These are phyloP conservation scores for Ogataea paradorogensis DNA, from an alignment of 805 yeast species.

Conservation along the genomic window DNA sequence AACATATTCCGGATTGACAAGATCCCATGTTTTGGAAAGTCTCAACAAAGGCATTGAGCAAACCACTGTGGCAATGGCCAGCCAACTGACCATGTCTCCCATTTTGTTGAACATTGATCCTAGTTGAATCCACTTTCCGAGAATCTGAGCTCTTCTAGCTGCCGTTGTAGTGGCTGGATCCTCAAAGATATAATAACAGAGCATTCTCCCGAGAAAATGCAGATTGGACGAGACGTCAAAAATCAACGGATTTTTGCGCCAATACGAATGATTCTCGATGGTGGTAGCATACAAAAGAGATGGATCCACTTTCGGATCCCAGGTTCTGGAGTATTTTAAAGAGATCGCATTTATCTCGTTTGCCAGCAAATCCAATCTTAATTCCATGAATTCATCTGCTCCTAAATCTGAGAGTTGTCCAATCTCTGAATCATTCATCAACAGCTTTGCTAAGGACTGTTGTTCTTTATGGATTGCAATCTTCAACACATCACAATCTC, in stretches of 20 bases:
- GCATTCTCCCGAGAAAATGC: slow-evolving; percentile 74
- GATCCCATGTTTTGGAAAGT: slow-evolving; percentile 69
- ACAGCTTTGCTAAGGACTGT: slow-evolving; percentile 38
- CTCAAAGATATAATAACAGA: slow-evolving; percentile 65
- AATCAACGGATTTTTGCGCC: slow-evolving; percentile 68
- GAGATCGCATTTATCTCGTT: slow-evolving; percentile 65
- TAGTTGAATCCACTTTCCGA: slow-evolving; percentile 81
- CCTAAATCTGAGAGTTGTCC: slow-evolving; percentile 10
- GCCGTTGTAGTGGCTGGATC: slow-evolving; percentile 37
- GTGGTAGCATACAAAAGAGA: slow-evolving; percentile 62
- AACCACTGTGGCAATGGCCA: slow-evolving; percentile 79
- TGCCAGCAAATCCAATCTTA: slow-evolving; percentile 55
- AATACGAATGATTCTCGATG: slow-evolving; percentile 43
- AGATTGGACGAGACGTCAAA: slow-evolving; percentile 64
- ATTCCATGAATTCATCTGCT: slow-evolving; percentile 49
- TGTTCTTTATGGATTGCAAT: slow-evolving; percentile 51
- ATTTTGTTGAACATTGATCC: slow-evolving; percentile 72
- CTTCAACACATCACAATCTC: slow-evolving; percentile 52
- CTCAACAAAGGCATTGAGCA: slow-evolving; percentile 82
- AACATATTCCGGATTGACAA: slow-evolving; percentile 56
- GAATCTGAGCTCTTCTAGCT: slow-evolving; percentile 56
- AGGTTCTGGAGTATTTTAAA: slow-evolving; percentile 55
- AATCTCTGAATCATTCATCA: slow-evolving; percentile 27
- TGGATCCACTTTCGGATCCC: slow-evolving; percentile 82
- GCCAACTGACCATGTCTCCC: slow-evolving; percentile 95